phyloP scores from a whole-genome alignment of 1,284 basidiomycete genomes.

The Cutaneotrichosporon curvatum region DNA sequence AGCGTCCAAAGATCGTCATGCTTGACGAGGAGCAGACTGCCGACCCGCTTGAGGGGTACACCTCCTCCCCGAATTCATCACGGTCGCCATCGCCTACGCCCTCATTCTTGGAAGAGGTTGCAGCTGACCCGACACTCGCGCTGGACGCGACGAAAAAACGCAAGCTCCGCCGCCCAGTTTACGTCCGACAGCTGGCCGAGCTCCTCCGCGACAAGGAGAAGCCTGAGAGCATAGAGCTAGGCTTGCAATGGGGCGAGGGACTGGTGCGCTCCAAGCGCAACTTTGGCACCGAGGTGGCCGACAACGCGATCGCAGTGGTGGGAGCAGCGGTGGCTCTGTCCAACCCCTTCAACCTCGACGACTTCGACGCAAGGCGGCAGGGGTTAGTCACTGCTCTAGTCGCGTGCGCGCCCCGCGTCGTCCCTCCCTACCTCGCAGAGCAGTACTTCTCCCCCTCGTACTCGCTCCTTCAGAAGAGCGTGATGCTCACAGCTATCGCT shows the following conservation, averaged over 20 bases:
- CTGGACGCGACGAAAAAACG: slow-evolving; percentile 48
- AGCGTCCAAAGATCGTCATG: slow-evolving; percentile 29
- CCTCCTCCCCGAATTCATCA: slow-evolving; percentile 59
- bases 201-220: slow-evolving; percentile 64
- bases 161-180: slow-evolving; percentile 67
- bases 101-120: slow-evolving; percentile 71
- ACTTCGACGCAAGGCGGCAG: slow-evolving; percentile 72
- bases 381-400: slow-evolving; percentile 70
- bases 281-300: slow-evolving; percentile 67
- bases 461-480: slow-evolving; percentile 72
- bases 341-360: slow-evolving; percentile 72
- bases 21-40: slow-evolving; percentile 52
- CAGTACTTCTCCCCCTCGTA: slow-evolving; percentile 91
- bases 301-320: slow-evolving; percentile 77
- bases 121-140: slow-evolving; percentile 67
- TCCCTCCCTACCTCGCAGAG: slow-evolving; percentile 72
- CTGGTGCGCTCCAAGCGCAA: slow-evolving; percentile 70
- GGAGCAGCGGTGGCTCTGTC: slow-evolving; percentile 67
- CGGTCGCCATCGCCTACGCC: slow-evolving; percentile 71
- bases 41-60: slow-evolving; percentile 74
- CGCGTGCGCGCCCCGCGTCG: slow-evolving; percentile 64
- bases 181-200: slow-evolving; percentile 68
- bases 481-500: slow-evolving; percentile 77
- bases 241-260: slow-evolving; percentile 66
- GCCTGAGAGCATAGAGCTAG: slow-evolving; percentile 69